Base-by-base conservation (phyloP, 169 alveolate species). In the Plasmodium yoelii region DNA sequence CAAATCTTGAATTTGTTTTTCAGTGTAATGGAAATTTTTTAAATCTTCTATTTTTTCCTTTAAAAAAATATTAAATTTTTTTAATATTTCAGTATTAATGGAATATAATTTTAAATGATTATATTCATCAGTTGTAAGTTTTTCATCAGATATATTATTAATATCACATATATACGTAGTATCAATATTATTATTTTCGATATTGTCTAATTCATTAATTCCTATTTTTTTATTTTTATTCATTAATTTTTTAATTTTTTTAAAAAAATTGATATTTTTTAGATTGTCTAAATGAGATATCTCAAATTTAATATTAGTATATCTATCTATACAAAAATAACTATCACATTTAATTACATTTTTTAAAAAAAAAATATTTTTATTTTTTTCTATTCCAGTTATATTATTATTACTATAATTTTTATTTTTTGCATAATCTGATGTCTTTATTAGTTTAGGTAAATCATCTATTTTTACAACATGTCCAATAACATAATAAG, bases 11-110 rank as follows among this genome's bases (percentile, higher is more conserved):
- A 82, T 67, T 68, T 82, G 90, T 26, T 59, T 82, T 15, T 82
- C 90, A 2, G 90, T 82, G 13, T 60, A 82, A 67, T 60, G 84
- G 28, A 82, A 82, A 39, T 82, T 82, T 82, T 82, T 82, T 67
- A 82, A 39, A 28, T 82, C 90, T 82, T 82, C 90, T 9, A 56
- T 82, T 82, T 82, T 82, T 42, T 82, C 90, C 68, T 63, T 82
- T 46, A 82, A 53, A 61, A 82, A 82, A 0, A 65, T 47, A 67
- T 65, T 46, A 28, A 82, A 82, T 6, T 55, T 68, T 82, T 82
- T 67, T 46, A 82, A 67, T 18, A 82, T 19, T 53, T 82, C 73
- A 18, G 68, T 1, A 67, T 82, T 59, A 1, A 65, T 44, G n/a
- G 84, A 67, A 61, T 67, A 65, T 82, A 82, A 82, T 46, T 82